Conservation (phyloP, 2,329 filamentous ascomycete genomes). For the Furcasterigmium furcatum region DNA sequence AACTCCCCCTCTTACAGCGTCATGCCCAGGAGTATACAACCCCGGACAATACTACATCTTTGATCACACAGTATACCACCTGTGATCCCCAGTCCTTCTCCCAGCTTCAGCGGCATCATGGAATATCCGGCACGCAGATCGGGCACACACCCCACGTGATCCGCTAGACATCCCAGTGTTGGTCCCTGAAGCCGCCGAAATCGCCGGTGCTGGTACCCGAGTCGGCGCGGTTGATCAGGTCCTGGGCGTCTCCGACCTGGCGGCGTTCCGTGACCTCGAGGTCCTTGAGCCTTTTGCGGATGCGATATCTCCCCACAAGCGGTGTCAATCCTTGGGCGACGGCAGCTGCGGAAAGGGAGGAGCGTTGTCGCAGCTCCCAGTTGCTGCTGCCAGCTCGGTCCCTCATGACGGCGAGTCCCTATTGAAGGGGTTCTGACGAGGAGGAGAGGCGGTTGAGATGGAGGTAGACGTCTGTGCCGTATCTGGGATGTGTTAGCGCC, state of each 20-base stretch:
- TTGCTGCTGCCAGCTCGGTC: conserved; percentile 35
- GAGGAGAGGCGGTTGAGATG: conserved; percentile 95
- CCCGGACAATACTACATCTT: too few relatives aligned
- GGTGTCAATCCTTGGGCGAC: conserved; percentile 64
- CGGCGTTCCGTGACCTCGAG: conserved; percentile 80
- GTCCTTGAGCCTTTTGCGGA: conserved; percentile 67
- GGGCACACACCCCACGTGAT: too few relatives aligned
- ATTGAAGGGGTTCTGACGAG: conserved; percentile 95
- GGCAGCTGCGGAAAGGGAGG: conserved; percentile 24
- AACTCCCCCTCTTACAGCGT: too few relatives aligned
- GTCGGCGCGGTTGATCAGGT: conserved; percentile 59
- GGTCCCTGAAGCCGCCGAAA: not conserved
- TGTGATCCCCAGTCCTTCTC: too few relatives aligned
- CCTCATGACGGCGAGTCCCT: conserved; percentile 87
- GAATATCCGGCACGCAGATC: too few relatives aligned
- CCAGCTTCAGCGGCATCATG: too few relatives aligned
- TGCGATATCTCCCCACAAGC: conserved; percentile 48
- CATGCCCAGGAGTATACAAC: too few relatives aligned
- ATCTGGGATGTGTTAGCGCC: conserved; percentile 48
- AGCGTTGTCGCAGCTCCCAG: conserved; percentile 3
- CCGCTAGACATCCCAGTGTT: not conserved
- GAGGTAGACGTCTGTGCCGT: conserved; percentile 97
- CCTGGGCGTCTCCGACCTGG: conserved; percentile 86
- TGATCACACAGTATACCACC: too few relatives aligned
- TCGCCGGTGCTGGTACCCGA: conserved; percentile 3